A percentile compares a stretch with the other conserved stretches of the same genome.
These are phyloP conservation scores for Picochlorum costavermella DNA, from an alignment of 139 green algal species.

Conservation along the genomic window DNA sequence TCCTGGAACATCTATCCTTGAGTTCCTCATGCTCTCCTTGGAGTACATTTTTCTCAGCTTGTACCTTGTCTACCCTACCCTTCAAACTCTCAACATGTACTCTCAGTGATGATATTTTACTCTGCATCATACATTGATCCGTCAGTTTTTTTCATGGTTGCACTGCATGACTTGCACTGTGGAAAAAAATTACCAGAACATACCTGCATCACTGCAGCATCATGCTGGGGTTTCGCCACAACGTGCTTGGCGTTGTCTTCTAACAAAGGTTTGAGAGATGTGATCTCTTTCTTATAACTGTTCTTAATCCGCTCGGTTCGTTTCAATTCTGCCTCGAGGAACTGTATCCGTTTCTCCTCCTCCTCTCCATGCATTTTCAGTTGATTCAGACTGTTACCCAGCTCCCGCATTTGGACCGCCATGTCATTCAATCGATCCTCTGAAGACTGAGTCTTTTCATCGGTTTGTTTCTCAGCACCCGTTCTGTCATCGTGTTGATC, in stretches of 20 bases:
- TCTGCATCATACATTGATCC: neutral
- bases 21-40: constrained; percentile 18
- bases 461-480: too few species aligned
- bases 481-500: too few species aligned
- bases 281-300: too few species aligned
- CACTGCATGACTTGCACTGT: too few species aligned
- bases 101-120: constrained; percentile 6
- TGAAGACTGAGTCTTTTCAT: too few species aligned
- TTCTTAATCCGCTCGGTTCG: neutral
- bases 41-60: neutral
- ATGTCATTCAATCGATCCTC: neutral
- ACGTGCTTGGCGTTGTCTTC: too few species aligned
- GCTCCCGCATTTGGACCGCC: neutral
- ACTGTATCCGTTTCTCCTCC: neutral
- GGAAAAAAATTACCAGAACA: too few species aligned
- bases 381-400: neutral
- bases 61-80: neutral
- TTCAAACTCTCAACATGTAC: constrained; percentile 5
- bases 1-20: constrained; percentile 13
- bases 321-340: neutral
- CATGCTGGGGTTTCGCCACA: too few species aligned
- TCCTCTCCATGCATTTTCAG: neutral
- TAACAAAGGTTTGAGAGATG: too few species aligned
- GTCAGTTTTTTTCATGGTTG: too few species aligned
- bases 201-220: too few species aligned